Conservation (phyloP, 78 protist species). For the Cavenderia fasciculata region DNA sequence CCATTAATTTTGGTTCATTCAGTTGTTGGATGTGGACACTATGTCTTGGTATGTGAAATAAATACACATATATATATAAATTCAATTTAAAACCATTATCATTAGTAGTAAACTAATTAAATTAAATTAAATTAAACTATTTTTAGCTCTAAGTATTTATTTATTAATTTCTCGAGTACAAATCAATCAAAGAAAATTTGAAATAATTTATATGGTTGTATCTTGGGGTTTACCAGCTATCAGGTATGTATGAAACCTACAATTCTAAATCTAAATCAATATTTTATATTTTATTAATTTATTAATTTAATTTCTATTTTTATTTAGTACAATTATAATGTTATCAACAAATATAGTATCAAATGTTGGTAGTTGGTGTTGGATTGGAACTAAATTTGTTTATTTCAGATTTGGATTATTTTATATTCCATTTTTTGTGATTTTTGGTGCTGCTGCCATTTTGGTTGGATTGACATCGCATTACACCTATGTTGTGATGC, state of each 20-base stretch:
- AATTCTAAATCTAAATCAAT: no score
- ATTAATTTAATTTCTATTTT: no score
- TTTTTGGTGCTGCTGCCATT: constrained; percentile 17
- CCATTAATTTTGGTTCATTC: constrained; percentile 51
- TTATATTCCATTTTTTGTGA: constrained; percentile 38
- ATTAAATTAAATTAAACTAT: not conserved
- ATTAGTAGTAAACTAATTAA: not conserved
- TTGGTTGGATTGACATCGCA: constrained; percentile 29
- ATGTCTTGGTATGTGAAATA: constrained; percentile 27
- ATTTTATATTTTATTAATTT: no score
- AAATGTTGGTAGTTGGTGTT: constrained; percentile 54
- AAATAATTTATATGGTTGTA: constrained; percentile 9
- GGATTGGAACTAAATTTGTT: constrained; percentile 3
- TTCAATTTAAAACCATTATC: not conserved
- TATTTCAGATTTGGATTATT: constrained; percentile 19
- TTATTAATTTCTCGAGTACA: constrained; percentile 25
- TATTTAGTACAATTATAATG: constrained; percentile 42
- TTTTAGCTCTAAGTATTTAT: constrained; percentile 45
- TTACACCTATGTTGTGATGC: constrained; percentile 32
- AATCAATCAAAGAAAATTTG: constrained; percentile 12
- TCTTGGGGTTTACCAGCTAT: constrained; percentile 54
- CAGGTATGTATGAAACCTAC: not conserved
- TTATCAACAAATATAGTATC: constrained; percentile 12
- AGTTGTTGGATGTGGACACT: constrained; percentile 55
- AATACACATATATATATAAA: not conserved